Conservation (phyloP, 306 rosid genomes). For the Castanospermum australe region DNA sequence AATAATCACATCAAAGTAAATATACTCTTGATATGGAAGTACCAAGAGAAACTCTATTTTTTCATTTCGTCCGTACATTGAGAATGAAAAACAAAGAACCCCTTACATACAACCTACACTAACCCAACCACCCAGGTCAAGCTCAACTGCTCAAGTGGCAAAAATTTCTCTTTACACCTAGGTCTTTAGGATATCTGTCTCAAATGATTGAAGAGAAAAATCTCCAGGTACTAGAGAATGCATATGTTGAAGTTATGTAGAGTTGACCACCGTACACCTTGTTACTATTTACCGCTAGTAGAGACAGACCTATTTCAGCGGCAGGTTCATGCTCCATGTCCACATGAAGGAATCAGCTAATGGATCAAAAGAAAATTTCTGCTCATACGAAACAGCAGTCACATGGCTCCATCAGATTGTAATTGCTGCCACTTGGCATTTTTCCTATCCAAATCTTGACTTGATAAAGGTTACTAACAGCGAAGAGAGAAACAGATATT, state of each 20-base stretch:
- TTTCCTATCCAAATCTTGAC: not conserved
- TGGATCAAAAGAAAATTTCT: not conserved
- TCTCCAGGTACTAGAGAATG: not conserved
- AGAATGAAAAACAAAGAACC: not conserved
- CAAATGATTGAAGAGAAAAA: not conserved
- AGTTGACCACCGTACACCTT: not conserved
- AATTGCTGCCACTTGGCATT: not conserved
- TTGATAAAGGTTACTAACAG: not conserved
- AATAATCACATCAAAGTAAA: too few relatives aligned
- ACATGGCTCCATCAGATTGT: too few relatives aligned
- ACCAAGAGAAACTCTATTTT: not conserved
- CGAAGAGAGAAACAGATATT: not conserved
- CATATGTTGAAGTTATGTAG: not conserved
- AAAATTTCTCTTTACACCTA: not conserved
- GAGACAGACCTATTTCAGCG: not conserved
- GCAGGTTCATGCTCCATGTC: not conserved
- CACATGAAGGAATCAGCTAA: not conserved
- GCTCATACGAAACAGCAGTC: too few relatives aligned
- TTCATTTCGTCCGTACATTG: too few relatives aligned
- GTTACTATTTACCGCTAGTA: not conserved
- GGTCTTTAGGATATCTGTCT: not conserved
- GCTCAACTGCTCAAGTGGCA: not conserved
- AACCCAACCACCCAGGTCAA: not conserved
- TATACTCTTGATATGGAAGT: not conserved
- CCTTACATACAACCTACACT: not conserved